A percentile compares a stretch with the other conserved stretches of the same genome.
Evolutionary conservation across 129 eudicot genomes (phyloP).

Genomic region (Pulicaria dysenterica): DNA sequence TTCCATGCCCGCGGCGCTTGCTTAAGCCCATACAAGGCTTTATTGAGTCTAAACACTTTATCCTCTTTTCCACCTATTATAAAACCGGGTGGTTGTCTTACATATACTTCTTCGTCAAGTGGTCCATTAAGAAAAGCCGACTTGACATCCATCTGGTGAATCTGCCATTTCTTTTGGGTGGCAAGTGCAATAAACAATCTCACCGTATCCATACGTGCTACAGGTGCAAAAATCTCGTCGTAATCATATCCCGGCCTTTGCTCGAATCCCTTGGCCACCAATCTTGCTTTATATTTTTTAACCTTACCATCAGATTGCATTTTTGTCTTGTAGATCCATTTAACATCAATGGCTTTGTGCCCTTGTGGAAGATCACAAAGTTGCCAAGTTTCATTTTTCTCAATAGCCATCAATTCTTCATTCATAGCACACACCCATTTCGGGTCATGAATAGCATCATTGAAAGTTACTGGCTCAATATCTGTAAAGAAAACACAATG

Average conservation of each 20-base stretch:
- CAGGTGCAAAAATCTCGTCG: slow-evolving; percentile 10
- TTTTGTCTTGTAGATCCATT: slow-evolving; percentile 1
- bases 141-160: slow-evolving; percentile 31
- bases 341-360: neutral
- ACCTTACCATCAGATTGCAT: slow-evolving; percentile 15
- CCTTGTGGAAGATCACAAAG: slow-evolving; percentile 10
- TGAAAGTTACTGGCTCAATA: neutral
- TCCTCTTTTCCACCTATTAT: neutral
- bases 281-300: slow-evolving; percentile 22
- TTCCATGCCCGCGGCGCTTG: too few relatives aligned
- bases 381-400: neutral
- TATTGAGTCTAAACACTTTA: too few relatives aligned
- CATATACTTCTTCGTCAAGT: slow-evolving; percentile 24
- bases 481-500: slow-evolving; percentile 11
- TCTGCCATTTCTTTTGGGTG: slow-evolving; percentile 13
- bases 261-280: slow-evolving; percentile 19
- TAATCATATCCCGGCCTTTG: slow-evolving; percentile 9
- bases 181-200: slow-evolving; percentile 14
- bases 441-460: slow-evolving; percentile 14
- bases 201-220: slow-evolving; percentile 21
- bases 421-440: neutral
- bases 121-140: slow-evolving; percentile 24
- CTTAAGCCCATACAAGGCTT: too few relatives aligned
- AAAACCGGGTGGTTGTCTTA: slow-evolving; percentile 22
- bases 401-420: neutral